phyloP scores from a whole-genome alignment of 768 basidiomycete species.

The Lactarius pseudohatsudake region DNA sequence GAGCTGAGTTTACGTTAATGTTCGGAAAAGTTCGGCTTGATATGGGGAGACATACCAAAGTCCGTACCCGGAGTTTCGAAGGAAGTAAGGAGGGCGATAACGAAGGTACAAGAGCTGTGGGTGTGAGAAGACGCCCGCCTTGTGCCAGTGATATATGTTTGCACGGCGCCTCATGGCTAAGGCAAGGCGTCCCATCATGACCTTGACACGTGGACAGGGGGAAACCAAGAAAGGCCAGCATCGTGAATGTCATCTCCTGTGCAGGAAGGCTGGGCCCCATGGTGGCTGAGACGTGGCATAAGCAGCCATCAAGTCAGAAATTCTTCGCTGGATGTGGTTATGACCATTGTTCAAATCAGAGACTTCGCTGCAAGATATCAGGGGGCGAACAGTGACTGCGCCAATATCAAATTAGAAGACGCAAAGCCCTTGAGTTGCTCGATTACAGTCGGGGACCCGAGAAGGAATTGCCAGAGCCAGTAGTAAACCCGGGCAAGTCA shows the following conservation, averaged over 20 bases:
- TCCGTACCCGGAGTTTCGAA: conserved; percentile 6
- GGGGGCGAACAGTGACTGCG: not conserved
- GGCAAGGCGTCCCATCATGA: conserved; percentile 27
- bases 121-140: conserved; percentile 1
- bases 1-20: conserved; percentile 3
- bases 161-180: conserved; percentile 23
- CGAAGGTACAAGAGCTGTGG: conserved; percentile 4
- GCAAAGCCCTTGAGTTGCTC: not conserved
- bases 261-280: not conserved
- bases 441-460: conserved; percentile 1
- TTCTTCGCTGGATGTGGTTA: not conserved
- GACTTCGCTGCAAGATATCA: conserved; percentile 5
- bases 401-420: not conserved
- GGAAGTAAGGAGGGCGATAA: not conserved
- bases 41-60: conserved; percentile 18
- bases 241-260: not conserved
- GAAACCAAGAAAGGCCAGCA: conserved; percentile 5
- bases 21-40: not conserved
- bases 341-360: not conserved
- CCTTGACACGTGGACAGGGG: conserved; percentile 21
- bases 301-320: conserved; percentile 3
- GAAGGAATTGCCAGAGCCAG: not conserved
- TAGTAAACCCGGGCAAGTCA: not conserved
- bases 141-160: conserved; percentile 19
- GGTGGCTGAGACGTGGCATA: conserved; percentile 1